Conservation (phyloP, 805 yeast species). For the Lipomyces sp. region DNA sequence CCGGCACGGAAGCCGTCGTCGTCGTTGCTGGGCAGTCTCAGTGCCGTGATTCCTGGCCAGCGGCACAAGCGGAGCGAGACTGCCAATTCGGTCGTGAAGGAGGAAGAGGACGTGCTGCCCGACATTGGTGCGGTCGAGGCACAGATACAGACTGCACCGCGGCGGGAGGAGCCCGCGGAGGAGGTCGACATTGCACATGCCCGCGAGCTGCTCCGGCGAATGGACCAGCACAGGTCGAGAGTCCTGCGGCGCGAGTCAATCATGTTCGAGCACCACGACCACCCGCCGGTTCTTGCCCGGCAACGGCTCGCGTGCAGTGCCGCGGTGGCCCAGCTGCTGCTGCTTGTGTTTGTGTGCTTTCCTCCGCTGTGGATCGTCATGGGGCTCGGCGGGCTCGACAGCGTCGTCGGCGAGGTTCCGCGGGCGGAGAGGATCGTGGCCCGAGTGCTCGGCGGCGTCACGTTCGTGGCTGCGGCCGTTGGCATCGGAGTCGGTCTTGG, state of each 20-base stretch:
- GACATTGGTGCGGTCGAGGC: neutral
- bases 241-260: slow-evolving; percentile 4
- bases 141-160: neutral
- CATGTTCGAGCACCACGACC: slow-evolving; percentile 16
- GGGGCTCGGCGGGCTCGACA: slow-evolving; percentile 40
- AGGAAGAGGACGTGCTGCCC: neutral
- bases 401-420: slow-evolving; percentile 37
- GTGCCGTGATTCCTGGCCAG: too few species aligned
- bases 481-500: slow-evolving; percentile 30
- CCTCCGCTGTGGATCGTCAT: slow-evolving; percentile 43
- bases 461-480: slow-evolving; percentile 18
- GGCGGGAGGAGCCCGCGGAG: neutral
- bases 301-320: slow-evolving; percentile 2
- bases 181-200: neutral
- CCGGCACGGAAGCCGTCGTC: too few species aligned
- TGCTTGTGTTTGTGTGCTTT: slow-evolving; percentile 33
- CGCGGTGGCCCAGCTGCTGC: slow-evolving; percentile 28
- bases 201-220: slow-evolving; percentile 18
- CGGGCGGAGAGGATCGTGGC: slow-evolving; percentile 35
- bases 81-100: too few species aligned
- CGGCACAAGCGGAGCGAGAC: neutral
- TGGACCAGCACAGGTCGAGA: too few species aligned
- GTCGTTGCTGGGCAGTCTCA: too few species aligned
- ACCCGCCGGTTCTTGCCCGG: slow-evolving; percentile 6
- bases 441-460: slow-evolving; percentile 36